phyloP scores from a whole-genome alignment of 768 basidiomycete genomes.

The Tricholoma sp. region DNA sequence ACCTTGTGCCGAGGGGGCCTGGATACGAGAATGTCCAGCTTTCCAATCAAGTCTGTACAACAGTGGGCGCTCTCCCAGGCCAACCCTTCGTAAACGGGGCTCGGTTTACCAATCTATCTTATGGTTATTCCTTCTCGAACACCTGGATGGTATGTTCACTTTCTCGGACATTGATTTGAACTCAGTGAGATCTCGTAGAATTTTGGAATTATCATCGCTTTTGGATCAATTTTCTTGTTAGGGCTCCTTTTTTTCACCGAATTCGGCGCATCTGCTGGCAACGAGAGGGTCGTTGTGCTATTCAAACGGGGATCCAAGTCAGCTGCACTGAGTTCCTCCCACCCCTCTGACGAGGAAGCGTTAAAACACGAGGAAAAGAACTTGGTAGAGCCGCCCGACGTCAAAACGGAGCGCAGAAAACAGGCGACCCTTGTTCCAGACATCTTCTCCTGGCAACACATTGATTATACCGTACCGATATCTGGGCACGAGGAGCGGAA shows the following conservation, averaged over 20 bases:
- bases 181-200: constrained; percentile 33
- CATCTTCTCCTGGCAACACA: constrained; percentile 74
- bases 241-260: constrained; percentile 61
- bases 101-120: constrained; percentile 43
- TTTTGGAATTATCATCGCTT: constrained; percentile 64
- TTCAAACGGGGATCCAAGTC: constrained; percentile 54
- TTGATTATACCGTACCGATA: constrained; percentile 62
- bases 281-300: constrained; percentile 40
- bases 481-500: constrained; percentile 34
- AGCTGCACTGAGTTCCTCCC: constrained; percentile 13
- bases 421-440: constrained; percentile 39
- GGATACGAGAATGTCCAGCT: constrained; percentile 53
- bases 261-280: constrained; percentile 35
- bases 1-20: constrained; percentile 56
- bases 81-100: constrained; percentile 57
- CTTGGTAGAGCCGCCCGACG: neutral
- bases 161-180: neutral
- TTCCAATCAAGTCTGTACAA: constrained; percentile 71
- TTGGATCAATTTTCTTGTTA: constrained; percentile 50
- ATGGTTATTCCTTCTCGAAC: constrained; percentile 36
- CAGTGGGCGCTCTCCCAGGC: constrained; percentile 61
- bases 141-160: constrained; percentile 36
- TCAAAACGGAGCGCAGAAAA: constrained; percentile 16
- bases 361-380: constrained; percentile 32
- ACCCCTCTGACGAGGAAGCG: constrained; percentile 24